These are phyloP conservation scores for Hydrangea macrophylla DNA, from an alignment of 148 eudicot species.

Conservation along the genomic window DNA sequence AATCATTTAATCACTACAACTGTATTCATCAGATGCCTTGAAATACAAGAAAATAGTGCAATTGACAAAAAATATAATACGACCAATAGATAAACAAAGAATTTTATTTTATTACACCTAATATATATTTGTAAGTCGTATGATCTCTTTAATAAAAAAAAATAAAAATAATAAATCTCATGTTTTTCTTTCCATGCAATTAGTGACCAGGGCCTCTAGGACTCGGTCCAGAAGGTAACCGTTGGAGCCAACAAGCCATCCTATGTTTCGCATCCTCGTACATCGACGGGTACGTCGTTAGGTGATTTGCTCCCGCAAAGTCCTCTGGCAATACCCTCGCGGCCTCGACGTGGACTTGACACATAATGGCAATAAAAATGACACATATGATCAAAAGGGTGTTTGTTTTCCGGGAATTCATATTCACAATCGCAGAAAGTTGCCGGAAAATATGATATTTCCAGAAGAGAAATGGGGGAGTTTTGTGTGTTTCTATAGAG, in stretches of 20 bases:
- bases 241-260: slow-evolving; percentile 12
- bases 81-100: too few relatives aligned
- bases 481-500: too few relatives aligned
- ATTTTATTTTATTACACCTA: too few relatives aligned
- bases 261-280: slow-evolving; percentile 5
- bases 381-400: slow-evolving; percentile 5
- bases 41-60: too few relatives aligned
- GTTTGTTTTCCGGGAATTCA: slow-evolving; percentile 6
- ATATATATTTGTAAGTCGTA: too few relatives aligned
- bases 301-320: slow-evolving; percentile 6
- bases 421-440: neutral
- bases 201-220: slow-evolving; percentile 16
- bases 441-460: neutral
- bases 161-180: too few relatives aligned
- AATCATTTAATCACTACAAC: too few relatives aligned
- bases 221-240: slow-evolving; percentile 14
- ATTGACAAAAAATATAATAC: too few relatives aligned
- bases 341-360: slow-evolving; percentile 6
- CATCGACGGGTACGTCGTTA: slow-evolving; percentile 9
- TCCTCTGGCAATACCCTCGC: slow-evolving; percentile 11
- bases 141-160: too few relatives aligned
- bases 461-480: too few relatives aligned
- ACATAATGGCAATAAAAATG: neutral
- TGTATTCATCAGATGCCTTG: too few relatives aligned
- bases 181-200: too few relatives aligned